Conservation (phyloP, 768 basidiomycete species). For the Podaxis rugospora region DNA sequence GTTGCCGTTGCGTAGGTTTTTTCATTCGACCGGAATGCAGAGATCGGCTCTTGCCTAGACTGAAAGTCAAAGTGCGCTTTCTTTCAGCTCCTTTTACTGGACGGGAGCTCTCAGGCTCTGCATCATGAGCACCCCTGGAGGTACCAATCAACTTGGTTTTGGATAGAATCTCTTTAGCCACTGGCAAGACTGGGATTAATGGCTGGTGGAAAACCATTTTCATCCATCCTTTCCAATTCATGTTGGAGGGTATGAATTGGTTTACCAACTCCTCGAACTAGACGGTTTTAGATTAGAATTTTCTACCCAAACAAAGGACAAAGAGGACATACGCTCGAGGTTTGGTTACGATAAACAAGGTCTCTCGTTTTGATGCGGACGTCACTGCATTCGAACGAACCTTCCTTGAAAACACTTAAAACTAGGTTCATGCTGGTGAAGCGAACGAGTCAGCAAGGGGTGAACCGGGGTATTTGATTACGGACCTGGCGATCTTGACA, state of each 20-base stretch:
- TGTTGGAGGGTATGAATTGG: constrained; percentile 75
- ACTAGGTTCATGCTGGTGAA: constrained; percentile 57
- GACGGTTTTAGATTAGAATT: not conserved
- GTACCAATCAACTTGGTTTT: constrained; percentile 70
- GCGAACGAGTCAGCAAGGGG: constrained; percentile 11
- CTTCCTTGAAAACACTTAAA: constrained; percentile 76
- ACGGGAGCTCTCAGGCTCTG: not conserved
- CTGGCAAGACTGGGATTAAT: constrained; percentile 70
- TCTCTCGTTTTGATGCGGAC: constrained; percentile 77
- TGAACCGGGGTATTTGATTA: constrained; percentile 13
- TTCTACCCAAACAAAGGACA: not conserved
- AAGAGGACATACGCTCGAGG: constrained; percentile 64
- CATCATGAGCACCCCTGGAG: not conserved
- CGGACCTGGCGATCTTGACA: constrained; percentile 69
- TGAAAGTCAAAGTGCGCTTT: not conserved
- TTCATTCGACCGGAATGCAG: not conserved
- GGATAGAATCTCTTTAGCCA: constrained; percentile 71
- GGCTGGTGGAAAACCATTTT: constrained; percentile 83
- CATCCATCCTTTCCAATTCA: constrained; percentile 78
- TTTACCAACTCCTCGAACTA: constrained; percentile 79
- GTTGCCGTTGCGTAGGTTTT: not conserved
- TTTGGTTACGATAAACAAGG: constrained; percentile 78
- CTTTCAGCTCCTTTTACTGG: not conserved
- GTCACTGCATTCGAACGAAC: constrained; percentile 80
- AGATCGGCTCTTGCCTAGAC: not conserved